These are phyloP conservation scores for Picea sitchensis DNA, from an alignment of 75 land plant species.

Conservation along the genomic window DNA sequence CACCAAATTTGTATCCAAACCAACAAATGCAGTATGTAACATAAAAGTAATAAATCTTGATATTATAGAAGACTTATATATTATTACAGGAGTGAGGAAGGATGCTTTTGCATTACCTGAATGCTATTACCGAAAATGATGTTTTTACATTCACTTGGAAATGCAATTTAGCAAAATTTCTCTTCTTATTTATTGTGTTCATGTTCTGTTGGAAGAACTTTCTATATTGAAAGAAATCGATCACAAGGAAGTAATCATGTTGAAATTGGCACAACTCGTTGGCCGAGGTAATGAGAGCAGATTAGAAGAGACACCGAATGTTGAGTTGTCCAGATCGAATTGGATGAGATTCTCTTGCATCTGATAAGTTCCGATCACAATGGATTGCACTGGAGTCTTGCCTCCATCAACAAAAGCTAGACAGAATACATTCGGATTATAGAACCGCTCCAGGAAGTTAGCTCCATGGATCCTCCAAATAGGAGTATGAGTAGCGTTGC, in stretches of 20 bases:
- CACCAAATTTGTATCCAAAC: too few relatives aligned
- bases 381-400: conserved; percentile 9
- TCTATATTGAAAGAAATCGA: too few relatives aligned
- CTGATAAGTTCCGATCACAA: conserved; percentile 41
- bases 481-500: conserved; percentile 5
- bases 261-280: conserved; percentile 44
- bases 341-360: conserved; percentile 42
- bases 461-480: conserved; percentile 36
- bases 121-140: too few relatives aligned
- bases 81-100: too few relatives aligned
- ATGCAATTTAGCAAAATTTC: too few relatives aligned
- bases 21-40: too few relatives aligned
- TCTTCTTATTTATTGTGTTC: too few relatives aligned
- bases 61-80: too few relatives aligned
- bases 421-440: conserved; percentile 30
- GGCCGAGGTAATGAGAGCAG: conserved; percentile 6
- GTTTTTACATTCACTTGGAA: too few relatives aligned
- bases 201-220: too few relatives aligned
- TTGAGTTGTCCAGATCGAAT: conserved; percentile 38
- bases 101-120: too few relatives aligned
- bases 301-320: conserved; percentile 32
- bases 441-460: conserved; percentile 41
- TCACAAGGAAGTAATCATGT: conserved; percentile 12
- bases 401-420: conserved; percentile 54
- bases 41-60: too few relatives aligned